These are phyloP conservation scores for Wickerhamomyces queroliae DNA, from an alignment of 805 yeast species.

Conservation along the genomic window DNA sequence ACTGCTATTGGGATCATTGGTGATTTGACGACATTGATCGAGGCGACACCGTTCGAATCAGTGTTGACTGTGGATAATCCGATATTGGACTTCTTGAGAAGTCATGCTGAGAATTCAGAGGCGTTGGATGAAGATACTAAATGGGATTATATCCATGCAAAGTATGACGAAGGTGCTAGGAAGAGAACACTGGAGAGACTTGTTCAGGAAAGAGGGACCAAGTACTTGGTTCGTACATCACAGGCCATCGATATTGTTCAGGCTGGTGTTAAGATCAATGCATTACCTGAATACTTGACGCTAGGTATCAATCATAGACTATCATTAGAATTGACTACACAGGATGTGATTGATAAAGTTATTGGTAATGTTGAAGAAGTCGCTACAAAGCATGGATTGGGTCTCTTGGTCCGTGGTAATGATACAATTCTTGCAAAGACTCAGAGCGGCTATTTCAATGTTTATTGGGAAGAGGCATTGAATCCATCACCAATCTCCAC, in stretches of 20 bases:
- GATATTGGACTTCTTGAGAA: constrained; percentile 38
- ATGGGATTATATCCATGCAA: constrained; percentile 26
- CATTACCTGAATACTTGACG: constrained; percentile 57
- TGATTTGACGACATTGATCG: constrained; percentile 50
- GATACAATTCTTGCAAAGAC: constrained; percentile 19
- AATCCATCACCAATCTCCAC: constrained; percentile 55
- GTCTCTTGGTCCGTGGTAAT: constrained; percentile 28
- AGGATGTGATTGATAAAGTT: constrained; percentile 32
- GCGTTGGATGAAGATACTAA: constrained; percentile 14
- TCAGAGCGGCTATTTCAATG: constrained; percentile 21
- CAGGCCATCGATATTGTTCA: constrained; percentile 60
- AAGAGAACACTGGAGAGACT: constrained; percentile 6
- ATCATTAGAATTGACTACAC: constrained; percentile 43
- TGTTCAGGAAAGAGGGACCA: constrained; percentile 6
- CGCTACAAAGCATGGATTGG: constrained; percentile 44
- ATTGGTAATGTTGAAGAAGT: constrained; percentile 28
- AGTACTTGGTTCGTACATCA: constrained; percentile 50
- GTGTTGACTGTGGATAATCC: constrained; percentile 52
- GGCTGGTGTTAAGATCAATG: constrained; percentile 72
- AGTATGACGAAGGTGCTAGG: constrained; percentile 29
- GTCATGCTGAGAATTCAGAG: constrained; percentile 6
- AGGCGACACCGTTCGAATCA: constrained; percentile 42
- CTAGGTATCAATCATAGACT: constrained; percentile 58
- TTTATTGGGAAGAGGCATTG: constrained; percentile 17
- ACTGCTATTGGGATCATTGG: constrained; percentile 73